phyloP scores from a whole-genome alignment of 2,329 filamentous ascomycete species.

The Botryosphaeria dothidea region DNA sequence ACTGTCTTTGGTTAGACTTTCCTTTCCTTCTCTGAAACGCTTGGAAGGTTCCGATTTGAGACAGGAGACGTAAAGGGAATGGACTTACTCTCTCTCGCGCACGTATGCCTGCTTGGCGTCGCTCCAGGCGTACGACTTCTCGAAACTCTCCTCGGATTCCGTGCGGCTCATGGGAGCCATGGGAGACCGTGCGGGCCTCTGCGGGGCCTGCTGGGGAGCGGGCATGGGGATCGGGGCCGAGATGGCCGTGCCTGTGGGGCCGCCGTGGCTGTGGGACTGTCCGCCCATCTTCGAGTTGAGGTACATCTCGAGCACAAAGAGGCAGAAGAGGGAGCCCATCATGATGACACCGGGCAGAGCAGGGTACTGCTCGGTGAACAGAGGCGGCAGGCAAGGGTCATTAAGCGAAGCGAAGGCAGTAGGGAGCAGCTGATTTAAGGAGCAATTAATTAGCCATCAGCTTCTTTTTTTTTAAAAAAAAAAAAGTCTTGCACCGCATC shows the following conservation, averaged over 20 bases:
- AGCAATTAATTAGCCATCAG: background rate
- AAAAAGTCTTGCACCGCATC: background rate
- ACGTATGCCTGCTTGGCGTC: constrained; percentile 36
- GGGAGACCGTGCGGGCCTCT: background rate
- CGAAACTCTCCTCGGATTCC: constrained; percentile 34
- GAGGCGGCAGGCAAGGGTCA: constrained; percentile 56
- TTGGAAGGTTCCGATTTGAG: background rate
- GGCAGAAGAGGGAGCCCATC: constrained; percentile 61
- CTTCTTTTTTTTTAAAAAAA: too few relatives aligned
- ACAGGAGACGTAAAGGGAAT: background rate
- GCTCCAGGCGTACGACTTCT: constrained; percentile 36
- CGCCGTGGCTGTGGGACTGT: constrained; percentile 55
- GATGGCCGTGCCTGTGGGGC: constrained; percentile 48
- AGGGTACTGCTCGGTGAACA: constrained; percentile 62
- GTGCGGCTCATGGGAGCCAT: constrained; percentile 5
- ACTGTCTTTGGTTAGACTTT: constrained; percentile 24
- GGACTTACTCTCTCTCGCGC: constrained; percentile 28
- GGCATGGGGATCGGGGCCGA: constrained; percentile 20
- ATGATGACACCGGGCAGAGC: constrained; percentile 66
- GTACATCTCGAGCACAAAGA: constrained; percentile 66
- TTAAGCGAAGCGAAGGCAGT: constrained; percentile 56
- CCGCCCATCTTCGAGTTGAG: constrained; percentile 61
- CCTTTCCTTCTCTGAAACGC: background rate
- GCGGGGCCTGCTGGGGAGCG: background rate
- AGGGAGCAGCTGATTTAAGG: constrained; percentile 51